Conservation (phyloP, 1,284 basidiomycete genomes). For the Cutaneotrichosporon cutaneum region DNA sequence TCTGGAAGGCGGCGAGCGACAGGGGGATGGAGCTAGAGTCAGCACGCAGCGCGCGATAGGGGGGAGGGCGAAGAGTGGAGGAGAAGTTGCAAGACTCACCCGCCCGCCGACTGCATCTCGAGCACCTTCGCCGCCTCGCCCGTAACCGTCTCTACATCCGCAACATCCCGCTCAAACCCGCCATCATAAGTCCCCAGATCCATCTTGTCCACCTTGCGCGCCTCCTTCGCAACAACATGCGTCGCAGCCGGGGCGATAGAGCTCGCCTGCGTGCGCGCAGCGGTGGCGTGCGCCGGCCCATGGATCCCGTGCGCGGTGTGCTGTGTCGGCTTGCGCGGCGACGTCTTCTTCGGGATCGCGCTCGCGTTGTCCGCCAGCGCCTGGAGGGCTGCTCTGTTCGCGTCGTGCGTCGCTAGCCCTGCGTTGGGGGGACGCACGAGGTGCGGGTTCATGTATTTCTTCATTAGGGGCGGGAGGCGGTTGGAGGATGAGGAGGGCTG, state of each 20-base stretch:
- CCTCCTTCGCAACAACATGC: neutral
- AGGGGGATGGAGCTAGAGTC: slow-evolving; percentile 54
- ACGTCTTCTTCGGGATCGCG: neutral
- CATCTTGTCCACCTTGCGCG: slow-evolving; percentile 50
- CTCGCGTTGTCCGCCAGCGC: slow-evolving; percentile 31
- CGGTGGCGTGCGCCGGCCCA: slow-evolving; percentile 34
- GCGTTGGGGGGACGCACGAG: slow-evolving; percentile 46
- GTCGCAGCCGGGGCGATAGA: slow-evolving; percentile 1
- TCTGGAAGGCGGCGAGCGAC: slow-evolving; percentile 79
- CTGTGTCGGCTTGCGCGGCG: slow-evolving; percentile 4
- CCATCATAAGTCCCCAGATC: slow-evolving; percentile 85
- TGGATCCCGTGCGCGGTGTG: slow-evolving; percentile 20
- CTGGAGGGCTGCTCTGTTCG: slow-evolving; percentile 42
- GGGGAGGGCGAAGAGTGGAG: neutral
- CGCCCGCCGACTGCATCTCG: slow-evolving; percentile 63
- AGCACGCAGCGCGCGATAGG: neutral
- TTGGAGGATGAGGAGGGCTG: slow-evolving; percentile 9
- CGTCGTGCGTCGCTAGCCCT: slow-evolving; percentile 38
- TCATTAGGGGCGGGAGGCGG: slow-evolving; percentile 49
- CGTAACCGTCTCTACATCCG: slow-evolving; percentile 57
- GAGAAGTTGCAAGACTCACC: slow-evolving; percentile 55
- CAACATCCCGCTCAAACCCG: slow-evolving; percentile 74
- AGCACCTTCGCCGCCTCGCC: slow-evolving; percentile 72
- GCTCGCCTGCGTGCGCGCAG: slow-evolving; percentile 22
- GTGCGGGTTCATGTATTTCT: slow-evolving; percentile 53